Evolutionary conservation across 2,329 filamentous ascomycete genomes (phyloP), one percentile per base, ranked within the genome.

Genomic region (Hymenoscyphus infarciens): DNA sequence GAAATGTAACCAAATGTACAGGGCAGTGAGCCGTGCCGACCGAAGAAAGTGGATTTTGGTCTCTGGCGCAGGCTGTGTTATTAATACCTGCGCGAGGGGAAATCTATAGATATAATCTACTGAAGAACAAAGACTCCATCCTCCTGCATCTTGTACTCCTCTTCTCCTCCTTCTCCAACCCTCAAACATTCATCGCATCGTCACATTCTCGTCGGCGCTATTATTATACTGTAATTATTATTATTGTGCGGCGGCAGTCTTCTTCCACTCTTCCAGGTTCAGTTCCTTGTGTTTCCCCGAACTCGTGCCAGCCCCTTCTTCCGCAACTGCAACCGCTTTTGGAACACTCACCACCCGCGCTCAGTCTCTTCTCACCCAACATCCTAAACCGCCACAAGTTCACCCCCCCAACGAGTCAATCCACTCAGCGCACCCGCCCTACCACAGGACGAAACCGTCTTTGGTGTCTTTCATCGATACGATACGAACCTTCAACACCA

Each of bases 241-340:
- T 39, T 39, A 16, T 42, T 42, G 39, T 42, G 16, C 13, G 38
- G 38, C 38, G 38, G 38, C 38, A 39, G 13, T 39, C 38, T 5
- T 39, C 38, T 39, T 16, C 38, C 39, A 45, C 1, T 10, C 39
- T 7, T 19, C 19, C 7, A 6, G 5, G 39, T n/a, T 42, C 39
- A 16, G 39, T n/a, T 42, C 39, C 15, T 42, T 13, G 15, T n/a
- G 15, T n/a, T n/a, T 16, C 39, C 39, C 39, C 39, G 15, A 42
- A 16, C 39, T 42, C 39, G n/a, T 45, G 5, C 39, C 39, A 45
- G 16, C 38, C 13, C 38, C 13, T 39, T 13, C 38, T 39, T 39
- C 53, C 53, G 16, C 53, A 25, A 54, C 52, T 27, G 22, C 52
- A 25, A 38, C 56, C 38, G 31, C 56, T 39, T 57, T 38, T 13